These are phyloP conservation scores for Cenchrus purpureus DNA, from an alignment of 176 grass and related monocot species.

Conservation along the genomic window DNA sequence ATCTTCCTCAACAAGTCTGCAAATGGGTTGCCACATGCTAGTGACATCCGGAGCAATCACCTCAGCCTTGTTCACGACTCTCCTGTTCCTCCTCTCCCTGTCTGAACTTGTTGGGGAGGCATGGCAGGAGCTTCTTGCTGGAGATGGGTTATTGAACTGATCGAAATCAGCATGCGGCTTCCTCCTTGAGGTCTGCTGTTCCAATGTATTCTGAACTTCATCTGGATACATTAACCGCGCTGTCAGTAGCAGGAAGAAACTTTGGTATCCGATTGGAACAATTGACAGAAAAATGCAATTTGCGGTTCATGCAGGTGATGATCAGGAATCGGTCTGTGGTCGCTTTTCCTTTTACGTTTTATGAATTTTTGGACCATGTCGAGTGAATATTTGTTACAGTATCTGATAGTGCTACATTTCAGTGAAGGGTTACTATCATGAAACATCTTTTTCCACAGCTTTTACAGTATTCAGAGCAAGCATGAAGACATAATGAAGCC, in stretches of 20 bases:
- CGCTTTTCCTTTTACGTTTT: background rate
- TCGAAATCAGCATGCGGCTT: constrained; percentile 25
- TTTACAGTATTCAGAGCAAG: constrained; percentile 22
- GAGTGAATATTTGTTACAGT: background rate
- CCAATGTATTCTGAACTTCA: constrained; percentile 4
- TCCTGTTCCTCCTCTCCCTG: constrained; percentile 21
- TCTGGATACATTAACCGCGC: constrained; percentile 13
- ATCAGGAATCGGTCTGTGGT: background rate
- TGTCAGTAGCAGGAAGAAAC: constrained; percentile 17
- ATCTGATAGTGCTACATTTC: background rate
- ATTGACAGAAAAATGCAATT: background rate
- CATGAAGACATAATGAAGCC: constrained; percentile 1
- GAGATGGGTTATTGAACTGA: background rate
- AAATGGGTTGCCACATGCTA: constrained; percentile 35
- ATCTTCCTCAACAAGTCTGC: constrained; percentile 46
- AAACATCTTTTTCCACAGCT: constrained; percentile 24
- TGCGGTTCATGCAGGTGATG: background rate
- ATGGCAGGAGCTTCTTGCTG: background rate
- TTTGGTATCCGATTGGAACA: background rate
- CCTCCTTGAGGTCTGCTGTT: constrained; percentile 32
- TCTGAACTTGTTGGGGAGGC: constrained; percentile 13
- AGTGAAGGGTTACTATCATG: constrained; percentile 20
- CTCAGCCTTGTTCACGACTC: constrained; percentile 12
- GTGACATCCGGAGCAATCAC: background rate
- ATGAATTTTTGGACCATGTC: background rate